A percentile compares a stretch with the other conserved stretches of the same genome.
phyloP scores from a whole-genome alignment of 2,329 filamentous ascomycete genomes.

The Bisporella sp. region DNA sequence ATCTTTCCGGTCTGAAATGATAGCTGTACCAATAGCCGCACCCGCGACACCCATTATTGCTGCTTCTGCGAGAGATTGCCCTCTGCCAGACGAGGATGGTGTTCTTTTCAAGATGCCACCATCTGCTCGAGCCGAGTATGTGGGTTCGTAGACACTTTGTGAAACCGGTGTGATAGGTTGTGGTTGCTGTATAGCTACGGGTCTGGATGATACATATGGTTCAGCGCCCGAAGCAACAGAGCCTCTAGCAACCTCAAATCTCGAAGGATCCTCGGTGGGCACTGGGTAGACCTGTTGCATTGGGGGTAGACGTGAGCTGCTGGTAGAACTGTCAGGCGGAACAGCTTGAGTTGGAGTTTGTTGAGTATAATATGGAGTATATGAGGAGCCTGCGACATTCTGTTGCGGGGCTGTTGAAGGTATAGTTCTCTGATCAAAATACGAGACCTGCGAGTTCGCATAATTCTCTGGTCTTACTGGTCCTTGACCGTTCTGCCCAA shows the following conservation, averaged over 20 bases:
- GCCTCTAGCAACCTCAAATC: slow-evolving; percentile 49
- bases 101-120: slow-evolving; percentile 18
- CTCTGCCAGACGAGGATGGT: slow-evolving; percentile 26
- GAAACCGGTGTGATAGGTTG: slow-evolving; percentile 71
- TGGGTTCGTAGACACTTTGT: slow-evolving; percentile 55
- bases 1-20: slow-evolving; percentile 31
- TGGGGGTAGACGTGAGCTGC: slow-evolving; percentile 27
- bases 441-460: not conserved
- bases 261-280: slow-evolving; percentile 56
- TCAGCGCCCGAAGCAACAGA: slow-evolving; percentile 40
- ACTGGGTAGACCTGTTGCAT: slow-evolving; percentile 62
- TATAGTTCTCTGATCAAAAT: not conserved
- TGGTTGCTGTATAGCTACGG: slow-evolving; percentile 75
- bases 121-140: slow-evolving; percentile 26
- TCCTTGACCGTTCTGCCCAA: slow-evolving; percentile 16
- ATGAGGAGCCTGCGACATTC: not conserved
- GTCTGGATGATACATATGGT: slow-evolving; percentile 36
- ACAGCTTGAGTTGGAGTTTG: not conserved
- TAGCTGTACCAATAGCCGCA: slow-evolving; percentile 41
- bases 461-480: not conserved
- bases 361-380: not conserved
- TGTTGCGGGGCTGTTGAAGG: not conserved
- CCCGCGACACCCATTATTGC: slow-evolving; percentile 43
- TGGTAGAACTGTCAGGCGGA: slow-evolving; percentile 29
- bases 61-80: slow-evolving; percentile 35